Evolutionary conservation across 2,329 filamentous ascomycete species (phyloP), one percentile per base, ranked within the genome.

Genomic region (Ceratocystis diversiconidia): DNA sequence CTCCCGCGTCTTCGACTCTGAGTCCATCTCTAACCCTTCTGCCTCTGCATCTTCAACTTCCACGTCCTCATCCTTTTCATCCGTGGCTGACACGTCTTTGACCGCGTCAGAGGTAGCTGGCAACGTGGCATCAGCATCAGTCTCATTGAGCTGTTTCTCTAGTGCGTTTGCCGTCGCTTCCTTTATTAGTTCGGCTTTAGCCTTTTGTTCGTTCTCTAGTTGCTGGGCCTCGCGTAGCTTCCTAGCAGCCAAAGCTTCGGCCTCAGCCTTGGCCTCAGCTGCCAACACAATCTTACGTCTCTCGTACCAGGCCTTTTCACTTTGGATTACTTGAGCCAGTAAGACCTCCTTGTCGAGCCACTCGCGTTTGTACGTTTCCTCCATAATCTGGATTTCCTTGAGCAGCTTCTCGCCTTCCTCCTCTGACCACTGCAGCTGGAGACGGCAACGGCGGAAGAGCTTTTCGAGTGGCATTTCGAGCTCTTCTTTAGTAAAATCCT

Each of bases 331-430:
- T 71, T 90, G 89, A 66, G 89, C 83, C n/a, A 94, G 75, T 19
- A 92, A 74, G 36, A 89, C 80, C 74, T 94, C 89, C 74, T 92
- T 92, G 74, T 89, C 85, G 15, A 84, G 77, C 89, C 89, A 94
- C 72, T 90, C 88, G 68, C 84, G 80, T 73, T 83, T 83, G 74
- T 87, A 85, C 12, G 79, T 71, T 44, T 82, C 82, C 73, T 92
- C 88, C 73, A 87, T 81, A 55, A 77, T 76, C 69, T 85, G 84
- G 69, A 85, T 84, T 73, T 91, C 85, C 65, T 77, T 78, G 70
- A 81, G 81, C 62, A 94, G 77, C 48, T 78, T 74, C 63, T 88
- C 84, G 66, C 79, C 78, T 63, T 92, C 86, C 67, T 84, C 80
- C 69, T 85, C 81, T 0, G 86, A 86, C 87, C 88, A 92, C 69